Conservation (phyloP, 768 basidiomycete genomes). For the Leccinum incarnatum region DNA sequence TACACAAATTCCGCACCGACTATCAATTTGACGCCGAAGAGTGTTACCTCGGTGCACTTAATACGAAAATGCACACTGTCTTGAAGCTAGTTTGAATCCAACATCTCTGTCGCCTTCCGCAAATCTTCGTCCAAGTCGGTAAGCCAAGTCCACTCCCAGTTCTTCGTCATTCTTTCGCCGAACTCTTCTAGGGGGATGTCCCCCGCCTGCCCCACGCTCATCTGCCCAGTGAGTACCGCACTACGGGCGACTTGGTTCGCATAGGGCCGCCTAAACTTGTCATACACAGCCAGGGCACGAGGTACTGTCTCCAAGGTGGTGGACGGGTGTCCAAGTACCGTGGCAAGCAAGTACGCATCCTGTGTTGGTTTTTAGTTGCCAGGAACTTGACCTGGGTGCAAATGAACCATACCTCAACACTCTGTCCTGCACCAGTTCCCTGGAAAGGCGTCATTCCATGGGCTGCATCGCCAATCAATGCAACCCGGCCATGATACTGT, state of each 20-base stretch:
- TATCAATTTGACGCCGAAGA: neutral
- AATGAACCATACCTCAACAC: conserved; percentile 38
- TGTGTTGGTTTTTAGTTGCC: conserved; percentile 7
- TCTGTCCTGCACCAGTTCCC: conserved; percentile 44
- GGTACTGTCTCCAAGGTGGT: conserved; percentile 35
- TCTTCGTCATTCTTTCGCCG: conserved; percentile 41
- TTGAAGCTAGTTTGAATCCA: conserved; percentile 7
- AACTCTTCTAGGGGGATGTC: conserved; percentile 37
- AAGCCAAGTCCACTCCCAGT: conserved; percentile 55
- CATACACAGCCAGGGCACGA: conserved; percentile 45
- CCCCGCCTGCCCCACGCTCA: conserved; percentile 14
- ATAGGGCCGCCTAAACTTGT: conserved; percentile 48
- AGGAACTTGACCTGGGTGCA: no score
- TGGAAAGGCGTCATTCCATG: conserved; percentile 43
- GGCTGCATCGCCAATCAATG: conserved; percentile 44
- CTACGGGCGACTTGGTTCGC: conserved; percentile 35
- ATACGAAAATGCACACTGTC: neutral
- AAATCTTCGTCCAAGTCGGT: conserved; percentile 21
- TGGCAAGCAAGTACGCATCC: conserved; percentile 38
- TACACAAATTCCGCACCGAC: no score
- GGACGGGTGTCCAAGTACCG: conserved; percentile 43
- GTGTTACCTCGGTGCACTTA: neutral
- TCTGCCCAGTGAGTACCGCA: conserved; percentile 18
- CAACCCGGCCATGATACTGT: conserved; percentile 52
- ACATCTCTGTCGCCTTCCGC: conserved; percentile 15